These are phyloP conservation scores for Crotalaria pallida DNA, from an alignment of 306 rosid genomes.

Conservation along the genomic window DNA sequence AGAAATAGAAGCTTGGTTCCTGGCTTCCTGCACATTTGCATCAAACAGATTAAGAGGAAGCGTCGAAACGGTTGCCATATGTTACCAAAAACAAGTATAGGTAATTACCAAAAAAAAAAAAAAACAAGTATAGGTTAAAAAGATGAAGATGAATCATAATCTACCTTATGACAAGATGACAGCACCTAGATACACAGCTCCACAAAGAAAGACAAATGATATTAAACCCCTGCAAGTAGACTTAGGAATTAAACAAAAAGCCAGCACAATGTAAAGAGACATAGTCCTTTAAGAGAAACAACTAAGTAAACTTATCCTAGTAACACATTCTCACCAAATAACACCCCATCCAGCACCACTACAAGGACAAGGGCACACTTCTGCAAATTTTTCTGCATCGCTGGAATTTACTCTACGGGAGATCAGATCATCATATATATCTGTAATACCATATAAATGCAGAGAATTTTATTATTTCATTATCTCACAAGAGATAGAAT, in stretches of 20 bases:
- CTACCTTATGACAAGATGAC: conserved; percentile 55
- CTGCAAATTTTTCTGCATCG: conserved; percentile 67
- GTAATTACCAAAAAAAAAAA: too few relatives aligned
- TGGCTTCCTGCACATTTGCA: not conserved
- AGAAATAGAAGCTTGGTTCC: not conserved
- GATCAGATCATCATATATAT: conserved; percentile 62
- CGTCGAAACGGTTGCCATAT: not conserved
- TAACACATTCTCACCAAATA: conserved; percentile 45
- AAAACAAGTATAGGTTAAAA: not conserved
- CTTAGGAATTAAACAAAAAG: not conserved
- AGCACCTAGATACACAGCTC: conserved; percentile 55
- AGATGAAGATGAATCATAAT: not conserved
- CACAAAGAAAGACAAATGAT: conserved; percentile 50
- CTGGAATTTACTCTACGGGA: conserved; percentile 66
- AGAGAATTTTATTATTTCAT: not conserved
- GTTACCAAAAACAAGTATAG: not conserved
- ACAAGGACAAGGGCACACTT: conserved; percentile 70
- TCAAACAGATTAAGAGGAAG: not conserved
- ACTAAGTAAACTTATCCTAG: not conserved
- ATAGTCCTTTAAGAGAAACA: not conserved
- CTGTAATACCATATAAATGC: conserved; percentile 31
- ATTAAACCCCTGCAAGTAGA: conserved; percentile 48
- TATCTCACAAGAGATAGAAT: not conserved
- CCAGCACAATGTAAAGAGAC: not conserved
- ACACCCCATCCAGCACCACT: conserved; percentile 71